These are phyloP conservation scores for Pichia sp. DNA, from an alignment of 1,139 yeast species.

Conservation along the genomic window DNA sequence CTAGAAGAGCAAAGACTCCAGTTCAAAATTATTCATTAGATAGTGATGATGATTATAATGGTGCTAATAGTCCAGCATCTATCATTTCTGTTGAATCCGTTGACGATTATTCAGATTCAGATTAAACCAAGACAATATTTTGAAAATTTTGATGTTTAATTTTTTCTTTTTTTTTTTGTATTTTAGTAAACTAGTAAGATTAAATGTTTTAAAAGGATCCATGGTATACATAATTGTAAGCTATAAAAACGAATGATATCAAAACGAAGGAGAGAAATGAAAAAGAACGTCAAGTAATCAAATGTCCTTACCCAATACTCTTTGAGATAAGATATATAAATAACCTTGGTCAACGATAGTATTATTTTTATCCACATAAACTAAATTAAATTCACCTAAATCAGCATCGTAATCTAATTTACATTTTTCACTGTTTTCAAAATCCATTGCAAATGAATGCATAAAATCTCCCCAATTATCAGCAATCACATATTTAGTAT, in stretches of 20 bases:
- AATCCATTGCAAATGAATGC: conserved; percentile 39
- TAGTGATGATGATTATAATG: conserved; percentile 14
- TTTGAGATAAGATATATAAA: conserved; percentile 48
- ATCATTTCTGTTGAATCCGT: background rate
- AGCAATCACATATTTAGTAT: conserved; percentile 53
- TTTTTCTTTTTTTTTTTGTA: no score
- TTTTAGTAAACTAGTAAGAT: background rate
- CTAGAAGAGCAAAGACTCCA: conserved; percentile 2
- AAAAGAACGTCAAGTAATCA: background rate
- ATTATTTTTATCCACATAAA: conserved; percentile 48
- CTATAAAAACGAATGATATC: background rate
- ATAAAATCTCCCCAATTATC: conserved; percentile 47
- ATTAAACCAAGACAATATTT: background rate
- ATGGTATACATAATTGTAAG: background rate
- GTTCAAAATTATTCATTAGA: conserved; percentile 9
- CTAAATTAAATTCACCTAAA: conserved; percentile 77
- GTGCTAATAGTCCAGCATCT: background rate
- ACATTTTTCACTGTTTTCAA: conserved; percentile 44
- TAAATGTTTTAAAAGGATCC: background rate
- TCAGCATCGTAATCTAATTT: conserved; percentile 82
- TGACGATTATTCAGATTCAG: conserved; percentile 6
- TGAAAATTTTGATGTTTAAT: background rate
- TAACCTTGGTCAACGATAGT: conserved; percentile 33
- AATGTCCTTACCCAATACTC: conserved; percentile 6
- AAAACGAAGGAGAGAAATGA: no score